These are phyloP conservation scores for Paragyromitra xinjiangensis DNA, from an alignment of 495 filamentous ascomycete species.

Conservation along the genomic window DNA sequence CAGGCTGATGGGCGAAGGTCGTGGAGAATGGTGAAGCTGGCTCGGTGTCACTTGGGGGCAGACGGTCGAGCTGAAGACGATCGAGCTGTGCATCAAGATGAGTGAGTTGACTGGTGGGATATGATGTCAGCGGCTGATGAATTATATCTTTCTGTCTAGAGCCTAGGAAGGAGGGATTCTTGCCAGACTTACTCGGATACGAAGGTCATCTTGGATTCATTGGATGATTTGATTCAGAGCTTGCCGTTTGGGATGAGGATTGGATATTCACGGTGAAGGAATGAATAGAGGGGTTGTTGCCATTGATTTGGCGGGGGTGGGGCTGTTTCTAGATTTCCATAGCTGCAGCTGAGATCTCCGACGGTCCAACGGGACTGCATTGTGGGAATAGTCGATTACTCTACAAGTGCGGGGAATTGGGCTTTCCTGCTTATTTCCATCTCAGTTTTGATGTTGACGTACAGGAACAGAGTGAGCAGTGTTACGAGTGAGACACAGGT, in stretches of 20 bases:
- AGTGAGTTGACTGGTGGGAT: conserved; percentile 72
- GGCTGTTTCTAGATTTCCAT: conserved; percentile 16
- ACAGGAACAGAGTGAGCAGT: neutral
- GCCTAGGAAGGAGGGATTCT: neutral
- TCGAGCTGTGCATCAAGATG: conserved; percentile 83
- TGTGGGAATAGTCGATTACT: conserved; percentile 6
- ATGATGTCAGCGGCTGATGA: conserved; percentile 50
- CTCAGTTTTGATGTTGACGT: neutral
- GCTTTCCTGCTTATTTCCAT: neutral
- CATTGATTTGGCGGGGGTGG: conserved; percentile 24
- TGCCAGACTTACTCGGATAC: conserved; percentile 52
- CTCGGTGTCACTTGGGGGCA: conserved; percentile 32
- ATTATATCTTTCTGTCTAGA: neutral
- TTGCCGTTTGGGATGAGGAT: conserved; percentile 4
- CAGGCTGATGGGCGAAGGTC: conserved; percentile 32
- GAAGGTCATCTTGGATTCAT: conserved; percentile 55
- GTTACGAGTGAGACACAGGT: neutral
- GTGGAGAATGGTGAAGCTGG: conserved; percentile 50
- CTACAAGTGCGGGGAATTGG: conserved; percentile 33
- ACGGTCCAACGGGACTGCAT: conserved; percentile 19
- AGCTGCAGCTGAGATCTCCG: conserved; percentile 21
- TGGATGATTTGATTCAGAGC: conserved; percentile 15
- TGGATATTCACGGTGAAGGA: conserved; percentile 3
- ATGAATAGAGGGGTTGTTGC: conserved; percentile 32
- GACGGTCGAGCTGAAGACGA: conserved; percentile 67